Evolutionary conservation across 306 rosid genomes (phyloP).

Genomic region (Cicer chorassanicum): DNA sequence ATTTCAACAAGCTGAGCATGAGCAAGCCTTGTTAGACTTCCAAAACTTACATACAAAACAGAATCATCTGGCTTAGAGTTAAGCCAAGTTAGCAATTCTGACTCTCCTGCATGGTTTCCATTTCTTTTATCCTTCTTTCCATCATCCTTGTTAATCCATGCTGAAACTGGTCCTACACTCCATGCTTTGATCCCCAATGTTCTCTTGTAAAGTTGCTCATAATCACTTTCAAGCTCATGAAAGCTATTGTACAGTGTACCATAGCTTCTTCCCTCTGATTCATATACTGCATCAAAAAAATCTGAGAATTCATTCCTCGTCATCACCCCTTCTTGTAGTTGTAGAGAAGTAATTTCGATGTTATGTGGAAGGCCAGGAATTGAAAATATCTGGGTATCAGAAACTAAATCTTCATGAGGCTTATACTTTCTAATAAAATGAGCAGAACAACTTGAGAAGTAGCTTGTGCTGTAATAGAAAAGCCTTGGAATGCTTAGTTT

Average conservation of each 20-base stretch:
- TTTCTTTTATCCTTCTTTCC: no score
- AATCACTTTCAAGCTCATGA: constrained; percentile 41
- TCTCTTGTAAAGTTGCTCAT: constrained; percentile 31
- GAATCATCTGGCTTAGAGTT: constrained; percentile 41
- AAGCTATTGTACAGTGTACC: constrained; percentile 43
- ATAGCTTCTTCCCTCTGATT: constrained; percentile 40
- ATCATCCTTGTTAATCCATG: constrained; percentile 25
- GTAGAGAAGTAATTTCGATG: constrained; percentile 31
- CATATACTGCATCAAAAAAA: neutral
- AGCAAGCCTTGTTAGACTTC: constrained; percentile 35
- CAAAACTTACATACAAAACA: constrained; percentile 41
- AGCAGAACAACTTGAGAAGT: neutral
- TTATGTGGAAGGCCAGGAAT: constrained; percentile 34
- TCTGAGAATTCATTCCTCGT: fast-evolving
- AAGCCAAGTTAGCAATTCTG: constrained; percentile 42
- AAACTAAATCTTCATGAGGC: constrained; percentile 28
- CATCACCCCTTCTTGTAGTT: neutral
- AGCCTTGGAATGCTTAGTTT: constrained; percentile 47
- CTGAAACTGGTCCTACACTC: constrained; percentile 44
- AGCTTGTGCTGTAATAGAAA: constrained; percentile 40
- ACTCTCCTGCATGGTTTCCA: neutral
- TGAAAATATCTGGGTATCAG: constrained; percentile 29
- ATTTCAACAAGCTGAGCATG: constrained; percentile 43
- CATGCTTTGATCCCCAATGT: constrained; percentile 39
- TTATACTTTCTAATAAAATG: constrained; percentile 11